Percentiles rank a stretch among this genome's conserved stretches.
Conservation (phyloP, 139 green algal genomes). For the Tetradesmus obliquus region DNA sequence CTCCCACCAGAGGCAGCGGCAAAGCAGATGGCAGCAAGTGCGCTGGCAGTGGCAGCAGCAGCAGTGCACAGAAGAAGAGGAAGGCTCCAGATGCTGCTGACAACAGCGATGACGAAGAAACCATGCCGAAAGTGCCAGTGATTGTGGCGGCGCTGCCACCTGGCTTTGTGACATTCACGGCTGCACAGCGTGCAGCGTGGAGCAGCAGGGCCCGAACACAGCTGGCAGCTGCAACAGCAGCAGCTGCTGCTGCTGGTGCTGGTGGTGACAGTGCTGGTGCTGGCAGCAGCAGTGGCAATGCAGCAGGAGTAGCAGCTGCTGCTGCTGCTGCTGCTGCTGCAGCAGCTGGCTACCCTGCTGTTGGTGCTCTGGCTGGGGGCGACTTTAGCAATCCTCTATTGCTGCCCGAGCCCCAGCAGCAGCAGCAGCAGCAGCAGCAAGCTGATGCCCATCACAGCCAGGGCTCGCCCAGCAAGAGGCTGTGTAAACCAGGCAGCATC, state of each 20-base stretch:
- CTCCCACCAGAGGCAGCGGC: not conserved
- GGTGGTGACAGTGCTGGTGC: not conserved
- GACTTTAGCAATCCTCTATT: not conserved
- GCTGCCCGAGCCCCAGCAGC: not conserved
- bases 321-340: not conserved
- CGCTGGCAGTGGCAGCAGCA: not conserved
- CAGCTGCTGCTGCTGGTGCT: not conserved
- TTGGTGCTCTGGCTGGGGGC: not conserved
- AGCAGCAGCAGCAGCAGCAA: not conserved
- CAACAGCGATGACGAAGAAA: not conserved
- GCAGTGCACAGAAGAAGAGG: not conserved
- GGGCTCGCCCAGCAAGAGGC: not conserved
- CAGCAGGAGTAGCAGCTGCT: not conserved
- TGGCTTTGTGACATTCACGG: not conserved
- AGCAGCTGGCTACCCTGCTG: not conserved
- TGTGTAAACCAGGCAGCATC: not conserved
- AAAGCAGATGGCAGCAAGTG: not conserved
- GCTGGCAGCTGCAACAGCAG: not conserved
- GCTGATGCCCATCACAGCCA: not conserved
- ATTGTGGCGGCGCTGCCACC: constrained; percentile 10
- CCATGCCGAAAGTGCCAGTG: not conserved
- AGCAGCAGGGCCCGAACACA: not conserved
- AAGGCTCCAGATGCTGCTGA: not conserved
- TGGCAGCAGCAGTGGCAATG: not conserved
- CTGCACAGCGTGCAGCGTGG: not conserved